Evolutionary conservation across 164 flowering plant genomes (phyloP), one percentile per base, ranked within the genome.

Genomic region (Piper betle): DNA sequence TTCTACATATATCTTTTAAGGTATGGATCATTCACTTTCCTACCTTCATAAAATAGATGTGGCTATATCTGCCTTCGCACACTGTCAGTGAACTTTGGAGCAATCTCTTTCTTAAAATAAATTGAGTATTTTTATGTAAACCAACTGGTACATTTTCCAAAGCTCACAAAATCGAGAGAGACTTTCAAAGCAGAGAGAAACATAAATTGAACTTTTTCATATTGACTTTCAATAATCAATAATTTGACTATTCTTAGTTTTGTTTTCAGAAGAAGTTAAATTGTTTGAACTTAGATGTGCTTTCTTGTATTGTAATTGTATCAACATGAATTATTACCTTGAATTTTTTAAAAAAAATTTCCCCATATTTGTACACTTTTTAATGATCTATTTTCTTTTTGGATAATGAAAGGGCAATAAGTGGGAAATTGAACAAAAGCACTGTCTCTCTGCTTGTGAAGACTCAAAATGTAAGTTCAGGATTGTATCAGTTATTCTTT

Each of bases 1-100:
- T 91, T 82, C 75, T 94, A 88, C 76, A 91, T 94, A 71, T 88
- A 97, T 37, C 91, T 94, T 71, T 68, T 94, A 73, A 86, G 97
- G 99, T 94, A 57, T 63, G 86, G 65, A 60, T 53, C 11, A 42
- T 53, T 43, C 17, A 18, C 43, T 55, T 7, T 39, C 4, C 2
- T 43, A 3, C 8, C n/a, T 55, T 39, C 20, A 4, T 13, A 38
- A n/a, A 46, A 10, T 46, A 18, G 37, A 25, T 46, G 19, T 39
- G 11, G 43, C 20, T 56, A 15, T 67, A 15, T 43, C 1, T 7
- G 10, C 12, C 10, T 3, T 43, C 10, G 8, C 50, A n/a, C 2
- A 43, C 12, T 8, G 50, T 43, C 4, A 43, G 4, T 41, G 12
- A 43, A 3, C 8, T 43, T 15, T 43, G 4, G 12, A 43, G 50